A percentile compares a stretch with the other conserved stretches of the same genome.
Conservation (phyloP, 176 grass and related monocot species). For the Carex scoparia region DNA sequence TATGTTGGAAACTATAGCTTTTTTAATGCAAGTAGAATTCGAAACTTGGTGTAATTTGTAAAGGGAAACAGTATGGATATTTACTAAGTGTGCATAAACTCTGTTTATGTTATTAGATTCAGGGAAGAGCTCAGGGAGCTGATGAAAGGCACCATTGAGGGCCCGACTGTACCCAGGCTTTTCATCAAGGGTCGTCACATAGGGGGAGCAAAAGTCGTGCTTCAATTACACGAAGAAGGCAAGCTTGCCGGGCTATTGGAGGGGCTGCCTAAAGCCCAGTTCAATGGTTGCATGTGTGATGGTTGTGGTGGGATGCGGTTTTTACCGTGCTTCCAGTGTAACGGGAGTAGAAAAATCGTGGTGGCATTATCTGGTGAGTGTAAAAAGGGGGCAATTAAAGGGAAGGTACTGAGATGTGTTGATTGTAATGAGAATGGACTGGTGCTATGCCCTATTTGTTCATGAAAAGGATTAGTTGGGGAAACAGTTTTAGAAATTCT, state of each 20-base stretch:
- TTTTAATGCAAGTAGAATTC: background rate
- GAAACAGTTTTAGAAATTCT: background rate
- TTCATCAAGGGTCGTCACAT: constrained; percentile 50
- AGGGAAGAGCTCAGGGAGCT: constrained; percentile 45
- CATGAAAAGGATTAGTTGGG: constrained; percentile 1
- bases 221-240: constrained; percentile 51
- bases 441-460: constrained; percentile 71
- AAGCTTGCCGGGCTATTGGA: constrained; percentile 40
- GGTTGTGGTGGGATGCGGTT: constrained; percentile 54
- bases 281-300: constrained; percentile 31
- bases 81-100: background rate
- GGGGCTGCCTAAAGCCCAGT: constrained; percentile 35
- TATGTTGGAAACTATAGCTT: background rate
- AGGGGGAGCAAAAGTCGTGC: constrained; percentile 40
- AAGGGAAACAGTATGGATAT: no score
- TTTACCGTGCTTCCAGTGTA: constrained; percentile 60
- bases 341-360: constrained; percentile 52
- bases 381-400: background rate
- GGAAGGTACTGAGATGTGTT: constrained; percentile 41
- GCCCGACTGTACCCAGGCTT: constrained; percentile 32
- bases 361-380: background rate
- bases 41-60: background rate
- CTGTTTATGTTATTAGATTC: constrained; percentile 18
- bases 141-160: constrained; percentile 6
- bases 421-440: constrained; percentile 75